Base-by-base conservation (phyloP, 169 alveolate genomes). In the Cryptosporidium sp. region DNA sequence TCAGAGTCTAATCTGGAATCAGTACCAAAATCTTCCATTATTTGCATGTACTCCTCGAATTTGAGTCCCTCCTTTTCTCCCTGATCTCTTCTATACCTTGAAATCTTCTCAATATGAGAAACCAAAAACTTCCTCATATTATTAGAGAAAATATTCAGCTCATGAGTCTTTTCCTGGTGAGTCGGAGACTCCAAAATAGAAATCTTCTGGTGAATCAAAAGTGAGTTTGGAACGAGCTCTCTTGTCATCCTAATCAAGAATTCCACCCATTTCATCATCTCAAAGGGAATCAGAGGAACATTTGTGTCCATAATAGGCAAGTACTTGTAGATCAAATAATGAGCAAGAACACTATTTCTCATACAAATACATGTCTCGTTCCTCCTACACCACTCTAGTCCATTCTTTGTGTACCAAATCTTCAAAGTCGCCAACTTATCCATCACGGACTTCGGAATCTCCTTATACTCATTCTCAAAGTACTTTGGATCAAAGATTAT, bases 251-350 rank as follows among this genome's bases (percentile, higher is more conserved):
- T 62, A 26, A 92, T 68, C 18, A 95, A 89, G 65, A 92, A 95
- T 29, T 86, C 86, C 5, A 92, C 68, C 98, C 98, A 95, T 58
- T 50, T n/a, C 21, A 91, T 26, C 48, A 95, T 92, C 70, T 95
- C 98, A 21, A 87, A 86, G 6, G 98, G 98, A 35, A 95, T 84
- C 50, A 95, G 85, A 10, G 97, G 97, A 65, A 85, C 91, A 84
- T 95, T 94, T 33, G 93, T 85, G 67, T 93, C 80, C 62, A 80
- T 23, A 37, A 29, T 59, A 3, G 80, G 75, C 35, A 80, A n/a
- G 51, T 43, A 26, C 12, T 58, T 65, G 52, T 80, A 67, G 16
- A 80, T 33, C 55, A 80, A 59, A 21, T 80, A 80, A 41, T 80
- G 45, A 37, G 75, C 67, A 4, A 80, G 16, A 2, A 80, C 75